Evolutionary conservation across 345 rosid species (phyloP).

Genomic region (Bruguiera gymnorhiza): DNA sequence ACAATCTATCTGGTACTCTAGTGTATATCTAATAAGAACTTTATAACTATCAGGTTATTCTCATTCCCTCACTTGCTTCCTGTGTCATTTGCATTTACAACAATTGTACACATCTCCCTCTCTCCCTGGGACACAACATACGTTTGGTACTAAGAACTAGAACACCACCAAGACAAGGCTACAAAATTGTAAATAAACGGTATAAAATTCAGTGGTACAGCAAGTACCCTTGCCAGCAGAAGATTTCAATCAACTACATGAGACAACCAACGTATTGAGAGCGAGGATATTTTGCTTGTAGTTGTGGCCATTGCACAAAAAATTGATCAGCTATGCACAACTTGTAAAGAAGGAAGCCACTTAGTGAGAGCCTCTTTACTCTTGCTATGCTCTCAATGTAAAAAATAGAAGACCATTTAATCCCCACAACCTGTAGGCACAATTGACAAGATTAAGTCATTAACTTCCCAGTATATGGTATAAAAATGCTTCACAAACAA

Average conservation of each 20-base stretch:
- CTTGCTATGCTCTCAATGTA: slow-evolving; percentile 94
- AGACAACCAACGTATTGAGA: slow-evolving; percentile 78
- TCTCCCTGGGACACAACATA: not conserved
- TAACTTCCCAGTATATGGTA: too few relatives aligned
- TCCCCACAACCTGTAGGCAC: slow-evolving; percentile 63
- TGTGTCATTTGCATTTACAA: not conserved
- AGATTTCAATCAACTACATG: slow-evolving; percentile 39
- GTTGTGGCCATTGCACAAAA: slow-evolving; percentile 89
- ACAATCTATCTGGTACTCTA: too few relatives aligned
- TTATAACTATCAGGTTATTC: not conserved
- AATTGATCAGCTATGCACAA: slow-evolving; percentile 72
- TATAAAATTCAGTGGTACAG: not conserved
- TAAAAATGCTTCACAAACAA: too few relatives aligned
- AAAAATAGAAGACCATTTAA: slow-evolving; percentile 78
- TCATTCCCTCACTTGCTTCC: not conserved
- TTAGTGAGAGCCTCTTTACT: slow-evolving; percentile 78
- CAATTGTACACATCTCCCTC: not conserved
- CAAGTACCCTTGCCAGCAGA: not conserved
- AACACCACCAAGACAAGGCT: slow-evolving; percentile 7
- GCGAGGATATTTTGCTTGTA: slow-evolving; percentile 58
- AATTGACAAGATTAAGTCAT: too few relatives aligned
- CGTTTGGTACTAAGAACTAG: not conserved
- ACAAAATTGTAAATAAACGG: slow-evolving; percentile 1
- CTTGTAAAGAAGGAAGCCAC: slow-evolving; percentile 81
- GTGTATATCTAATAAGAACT: not conserved